phyloP scores from a whole-genome alignment of 345 rosid genomes.

The Citrus sinensis region DNA sequence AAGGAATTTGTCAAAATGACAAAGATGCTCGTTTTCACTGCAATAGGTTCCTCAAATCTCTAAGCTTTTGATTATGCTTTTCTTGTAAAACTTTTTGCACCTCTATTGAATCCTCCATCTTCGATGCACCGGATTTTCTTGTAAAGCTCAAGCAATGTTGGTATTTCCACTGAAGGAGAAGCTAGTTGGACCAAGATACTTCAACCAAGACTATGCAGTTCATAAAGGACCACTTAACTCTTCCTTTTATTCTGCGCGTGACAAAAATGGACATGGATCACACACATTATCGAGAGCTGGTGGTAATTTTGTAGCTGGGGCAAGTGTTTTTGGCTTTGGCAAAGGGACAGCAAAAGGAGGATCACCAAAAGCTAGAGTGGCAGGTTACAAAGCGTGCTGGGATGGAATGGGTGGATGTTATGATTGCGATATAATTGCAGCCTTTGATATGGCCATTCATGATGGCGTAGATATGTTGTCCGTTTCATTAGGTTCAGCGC shows the following conservation, averaged over 20 bases:
- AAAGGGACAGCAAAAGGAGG: constrained; percentile 81
- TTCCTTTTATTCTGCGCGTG: constrained; percentile 57
- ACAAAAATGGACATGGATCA: constrained; percentile 72
- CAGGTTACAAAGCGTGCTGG: constrained; percentile 77
- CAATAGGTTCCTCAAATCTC: constrained; percentile 45
- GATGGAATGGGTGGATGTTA: constrained; percentile 42
- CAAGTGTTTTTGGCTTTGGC: constrained; percentile 48
- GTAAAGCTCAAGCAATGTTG: not conserved
- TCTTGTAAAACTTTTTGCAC: too few species aligned
- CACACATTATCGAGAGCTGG: constrained; percentile 88
- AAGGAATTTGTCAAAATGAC: constrained; percentile 67
- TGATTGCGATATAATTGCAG: constrained; percentile 68
- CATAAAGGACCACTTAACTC: constrained; percentile 44
- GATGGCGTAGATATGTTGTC: constrained; percentile 80
- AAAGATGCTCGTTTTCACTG: constrained; percentile 52
- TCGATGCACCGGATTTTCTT: not conserved
- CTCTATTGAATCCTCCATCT: not conserved
- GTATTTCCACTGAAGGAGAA: constrained; percentile 49
- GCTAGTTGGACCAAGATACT: constrained; percentile 58
- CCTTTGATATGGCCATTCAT: constrained; percentile 68
- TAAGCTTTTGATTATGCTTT: too few species aligned
- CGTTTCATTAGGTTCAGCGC: constrained; percentile 46
- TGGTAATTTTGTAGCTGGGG: not conserved
- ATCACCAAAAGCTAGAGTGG: constrained; percentile 72
- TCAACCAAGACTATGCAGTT: constrained; percentile 44